Conservation (phyloP, 2,329 filamentous ascomycete species). For the Septoria petroselini region DNA sequence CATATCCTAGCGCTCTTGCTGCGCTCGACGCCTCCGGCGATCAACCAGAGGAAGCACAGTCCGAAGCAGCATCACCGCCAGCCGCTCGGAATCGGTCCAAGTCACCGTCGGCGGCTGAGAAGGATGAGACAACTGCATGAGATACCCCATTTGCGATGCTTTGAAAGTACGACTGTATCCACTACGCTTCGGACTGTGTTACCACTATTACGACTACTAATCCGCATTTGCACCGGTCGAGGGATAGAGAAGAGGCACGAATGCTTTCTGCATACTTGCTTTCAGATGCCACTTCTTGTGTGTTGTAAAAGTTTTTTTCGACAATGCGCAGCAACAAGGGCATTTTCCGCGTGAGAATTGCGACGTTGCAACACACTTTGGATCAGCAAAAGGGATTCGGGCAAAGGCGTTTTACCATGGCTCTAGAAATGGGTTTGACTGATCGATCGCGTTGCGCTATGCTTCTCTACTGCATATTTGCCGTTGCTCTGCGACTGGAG, state of each 20-base stretch:
- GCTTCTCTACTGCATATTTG: constrained; percentile 15
- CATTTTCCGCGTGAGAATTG: constrained; percentile 4
- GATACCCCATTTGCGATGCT: constrained; percentile 32
- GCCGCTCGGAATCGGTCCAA: constrained; percentile 33
- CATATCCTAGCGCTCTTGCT: constrained; percentile 50
- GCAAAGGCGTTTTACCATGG: constrained; percentile 21
- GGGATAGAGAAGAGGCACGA: constrained; percentile 15
- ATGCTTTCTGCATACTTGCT: constrained; percentile 7
- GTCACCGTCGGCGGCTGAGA: constrained; percentile 30
- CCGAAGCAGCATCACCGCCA: constrained; percentile 35
- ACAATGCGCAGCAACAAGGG: constrained; percentile 16
- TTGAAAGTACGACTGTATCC: constrained; percentile 27
- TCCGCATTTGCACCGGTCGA: constrained; percentile 18
- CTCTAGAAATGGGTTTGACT: constrained; percentile 10
- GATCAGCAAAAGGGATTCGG: constrained; percentile 10
- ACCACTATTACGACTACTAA: constrained; percentile 25
- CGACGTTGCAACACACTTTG: constrained; percentile 15
- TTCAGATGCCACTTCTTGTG: constrained; percentile 6
- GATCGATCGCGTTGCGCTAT: constrained; percentile 20
- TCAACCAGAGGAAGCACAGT: constrained; percentile 59
- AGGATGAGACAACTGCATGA: constrained; percentile 31
- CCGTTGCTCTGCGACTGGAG: constrained; percentile 16
- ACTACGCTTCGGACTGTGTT: constrained; percentile 25
- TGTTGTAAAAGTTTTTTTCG: constrained; percentile 17
- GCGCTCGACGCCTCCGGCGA: constrained; percentile 55